Evolutionary conservation across 2,329 filamentous ascomycete genomes (phyloP), one percentile per base, ranked within the genome.

Genomic region (Ascosphaera apis): DNA sequence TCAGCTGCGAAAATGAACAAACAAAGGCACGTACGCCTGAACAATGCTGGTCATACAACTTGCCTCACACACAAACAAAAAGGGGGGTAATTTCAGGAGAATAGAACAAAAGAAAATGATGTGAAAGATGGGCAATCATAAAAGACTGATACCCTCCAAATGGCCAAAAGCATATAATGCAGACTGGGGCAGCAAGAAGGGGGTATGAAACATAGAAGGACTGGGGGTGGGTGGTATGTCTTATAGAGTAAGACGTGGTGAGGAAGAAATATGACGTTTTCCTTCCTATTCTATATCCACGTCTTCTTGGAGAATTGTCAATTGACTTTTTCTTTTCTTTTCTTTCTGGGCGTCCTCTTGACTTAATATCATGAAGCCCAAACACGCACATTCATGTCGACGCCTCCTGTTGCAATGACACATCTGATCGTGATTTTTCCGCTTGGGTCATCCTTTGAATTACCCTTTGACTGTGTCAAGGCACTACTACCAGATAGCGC

Each of bases 371-470:
- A 66, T 37, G 62, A 63, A 33, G 80, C 79, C 59, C 86, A 91
- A 36, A 91, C 70, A 46, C 78, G 67, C 42, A 91, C 68, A 44
- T 73, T 80, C 49, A 73, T 60, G 58, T 91, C 81, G 39, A 91
- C 80, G 50, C 82, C 80, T 25, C 80, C 82, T 2, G 82, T 91
- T 6, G 82, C 83, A 46, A 92, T 76, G 13, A 91, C 74, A 51
- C 82, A 91, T 42, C 80, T 67, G 42, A 91, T 82, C 44, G 72
- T 72, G 33, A 71, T 63, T 39, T 60, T 61, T 1, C 51, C 61
- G 3, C 57, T 58, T 3, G 54, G 43, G 31, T 55, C 49, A 36
- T 67, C 63, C 49, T 75, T 73, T 47, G 63, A 59, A 60, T 34
- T 67, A 64, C 27, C 54, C 31, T 41, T 36, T 36, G 43, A 42